These are phyloP conservation scores for Pichia scutulata DNA, from an alignment of 805 yeast genomes.

Conservation along the genomic window DNA sequence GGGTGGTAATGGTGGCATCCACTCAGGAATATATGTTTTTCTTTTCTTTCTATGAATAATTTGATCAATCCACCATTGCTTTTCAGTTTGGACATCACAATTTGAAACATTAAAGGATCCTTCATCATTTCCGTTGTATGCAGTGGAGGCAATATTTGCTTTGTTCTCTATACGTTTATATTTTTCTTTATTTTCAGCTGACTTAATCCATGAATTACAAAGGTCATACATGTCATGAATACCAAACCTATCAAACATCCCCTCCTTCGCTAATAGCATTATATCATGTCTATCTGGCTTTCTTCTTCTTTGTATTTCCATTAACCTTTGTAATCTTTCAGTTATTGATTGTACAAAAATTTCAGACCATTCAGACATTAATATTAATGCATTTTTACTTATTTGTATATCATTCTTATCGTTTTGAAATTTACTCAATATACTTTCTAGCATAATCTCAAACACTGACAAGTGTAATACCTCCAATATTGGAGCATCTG, in stretches of 20 bases:
- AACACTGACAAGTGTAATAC: neutral
- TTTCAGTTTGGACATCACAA: neutral
- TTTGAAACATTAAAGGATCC: conserved; percentile 5
- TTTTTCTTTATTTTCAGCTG: neutral
- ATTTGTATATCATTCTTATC: neutral
- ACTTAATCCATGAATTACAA: conserved; percentile 23
- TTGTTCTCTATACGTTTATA: conserved; percentile 6
- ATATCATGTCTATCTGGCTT: conserved; percentile 48
- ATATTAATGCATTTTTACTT: neutral
- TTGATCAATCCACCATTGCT: conserved; percentile 12
- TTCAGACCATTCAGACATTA: conserved; percentile 20
- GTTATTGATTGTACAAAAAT: conserved; percentile 33
- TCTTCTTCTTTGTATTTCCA: conserved; percentile 54
- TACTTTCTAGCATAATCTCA: conserved; percentile 2
- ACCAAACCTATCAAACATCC: conserved; percentile 32
- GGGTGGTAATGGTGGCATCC: conserved; percentile 88
- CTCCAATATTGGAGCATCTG: conserved; percentile 2
- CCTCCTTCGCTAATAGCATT: conserved; percentile 35
- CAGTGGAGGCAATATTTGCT: neutral
- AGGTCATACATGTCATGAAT: conserved; percentile 28
- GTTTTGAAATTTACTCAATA: neutral
- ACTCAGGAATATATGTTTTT: conserved; percentile 49
- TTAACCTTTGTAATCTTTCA: conserved; percentile 37
- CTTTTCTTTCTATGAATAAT: conserved; percentile 14
- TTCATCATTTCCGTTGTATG: conserved; percentile 1